Base-by-base conservation (phyloP, 768 basidiomycete species). In the Glaciozyma martinii region DNA sequence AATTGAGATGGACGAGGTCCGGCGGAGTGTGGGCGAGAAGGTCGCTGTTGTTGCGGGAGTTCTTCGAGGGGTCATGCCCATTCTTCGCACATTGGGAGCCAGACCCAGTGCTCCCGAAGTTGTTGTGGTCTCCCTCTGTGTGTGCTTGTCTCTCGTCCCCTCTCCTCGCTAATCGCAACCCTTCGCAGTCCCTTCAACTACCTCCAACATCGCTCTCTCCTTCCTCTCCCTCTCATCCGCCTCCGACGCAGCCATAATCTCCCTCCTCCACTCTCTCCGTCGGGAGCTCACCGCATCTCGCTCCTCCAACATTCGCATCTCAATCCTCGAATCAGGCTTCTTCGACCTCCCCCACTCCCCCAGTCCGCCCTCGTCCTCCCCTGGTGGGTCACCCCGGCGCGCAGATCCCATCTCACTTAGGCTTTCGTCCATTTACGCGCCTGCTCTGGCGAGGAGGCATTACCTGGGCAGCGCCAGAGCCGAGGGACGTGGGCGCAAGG, bases 231-330 rank as follows among this genome's bases (percentile, higher is more conserved):
- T 66, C 52, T n/a, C 59, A 5, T 68, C 68, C 5, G 62, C 66
- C 37, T 29, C 59, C 37, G 37, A 56, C 23, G 61, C 57, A 21
- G 65, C 66, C 23, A 53, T 66, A 40, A 19, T 42, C 5, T 61
- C 66, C 3, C 32, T 70, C n/a, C 59, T 72, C 61, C 58, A 63
- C 44, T 67, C 68, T 1, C 66, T 72, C 49, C 66, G 68, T 1
- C 66, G 71, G 6, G 71, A 72, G 52, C 52, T 68, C 46, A 7
- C 50, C 15, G 53, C 63, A 15, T 49, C 63, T 10, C 25, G 54
- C 12, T 25, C 63, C 1, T 13, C 43, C 2, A 46, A 56, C 43
- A 37, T 66, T 16, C 16, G 44, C 7, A 27, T 70, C 61, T 27
- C 49, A 8, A n/a, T 59, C 40, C 63, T 72, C 44, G 64, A 68